Evolutionary conservation across 345 rosid species (phyloP).

Genomic region (Chamaenerion angustifolium): DNA sequence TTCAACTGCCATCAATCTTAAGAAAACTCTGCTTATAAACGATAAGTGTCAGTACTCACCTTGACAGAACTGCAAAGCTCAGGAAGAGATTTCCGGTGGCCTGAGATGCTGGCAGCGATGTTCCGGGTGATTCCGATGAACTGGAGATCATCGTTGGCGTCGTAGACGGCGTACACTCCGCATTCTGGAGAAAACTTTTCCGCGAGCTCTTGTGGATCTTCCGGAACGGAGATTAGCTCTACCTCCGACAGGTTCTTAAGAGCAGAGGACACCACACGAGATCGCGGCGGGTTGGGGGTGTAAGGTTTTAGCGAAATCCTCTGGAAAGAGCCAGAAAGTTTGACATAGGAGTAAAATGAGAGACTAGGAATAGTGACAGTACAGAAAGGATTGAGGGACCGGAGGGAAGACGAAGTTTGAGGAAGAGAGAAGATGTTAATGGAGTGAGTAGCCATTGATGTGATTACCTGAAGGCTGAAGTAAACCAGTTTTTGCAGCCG

Average conservation of each 20-base stretch:
- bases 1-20: neutral
- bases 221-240: conserved; percentile 25
- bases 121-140: conserved; percentile 78
- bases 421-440: conserved; percentile 11
- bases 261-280: conserved; percentile 25
- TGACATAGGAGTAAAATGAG: neutral
- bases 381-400: neutral
- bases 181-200: conserved; percentile 33
- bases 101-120: conserved; percentile 51
- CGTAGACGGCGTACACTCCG: conserved; percentile 76
- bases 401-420: conserved; percentile 12
- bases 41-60: conserved; percentile 18
- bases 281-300: conserved; percentile 19
- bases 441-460: conserved; percentile 18
- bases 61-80: conserved; percentile 63
- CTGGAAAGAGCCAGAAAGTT: conserved; percentile 6
- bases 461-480: too few species aligned
- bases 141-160: conserved; percentile 47
- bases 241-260: conserved; percentile 36
- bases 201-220: conserved; percentile 28
- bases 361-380: neutral
- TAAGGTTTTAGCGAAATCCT: neutral
- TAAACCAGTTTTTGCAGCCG: too few species aligned
- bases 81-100: conserved; percentile 57
- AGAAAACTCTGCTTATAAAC: neutral